Percentiles rank a stretch among this genome's conserved stretches.
Conservation (phyloP, 495 filamentous ascomycete species). For the Sordaria brevicollis region DNA sequence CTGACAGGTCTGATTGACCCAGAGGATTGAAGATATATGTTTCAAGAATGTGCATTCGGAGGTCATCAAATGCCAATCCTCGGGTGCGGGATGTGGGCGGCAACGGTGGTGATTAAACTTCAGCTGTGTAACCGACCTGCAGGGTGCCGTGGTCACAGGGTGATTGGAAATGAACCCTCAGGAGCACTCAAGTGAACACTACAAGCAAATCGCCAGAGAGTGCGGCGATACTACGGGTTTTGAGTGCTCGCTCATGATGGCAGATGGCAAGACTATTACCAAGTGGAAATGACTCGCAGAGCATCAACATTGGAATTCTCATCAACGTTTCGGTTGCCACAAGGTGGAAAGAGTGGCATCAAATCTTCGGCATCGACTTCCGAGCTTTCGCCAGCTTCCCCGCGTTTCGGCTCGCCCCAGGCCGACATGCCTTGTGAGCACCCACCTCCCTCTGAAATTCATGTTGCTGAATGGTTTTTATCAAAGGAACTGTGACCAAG, state of each 20-base stretch:
- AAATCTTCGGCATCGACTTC: not conserved
- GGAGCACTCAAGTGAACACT: not conserved
- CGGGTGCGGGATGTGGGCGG: slow-evolving; percentile 1
- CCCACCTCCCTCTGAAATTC: too few species aligned
- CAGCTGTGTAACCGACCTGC: slow-evolving; percentile 4
- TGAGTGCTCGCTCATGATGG: not conserved
- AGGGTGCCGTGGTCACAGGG: slow-evolving; percentile 12
- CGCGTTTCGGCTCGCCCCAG: not conserved
- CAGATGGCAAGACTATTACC: not conserved
- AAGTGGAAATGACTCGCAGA: not conserved
- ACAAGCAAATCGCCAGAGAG: not conserved
- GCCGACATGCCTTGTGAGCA: not conserved
- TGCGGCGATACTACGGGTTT: not conserved
- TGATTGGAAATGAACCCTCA: not conserved
- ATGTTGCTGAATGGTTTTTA: too few species aligned
- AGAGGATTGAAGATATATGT: not conserved
- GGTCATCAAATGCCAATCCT: not conserved
- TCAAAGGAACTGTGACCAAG: not conserved
- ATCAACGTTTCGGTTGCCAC: not conserved
- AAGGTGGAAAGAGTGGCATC: not conserved
- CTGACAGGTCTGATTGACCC: not conserved
- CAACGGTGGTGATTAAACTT: not conserved
- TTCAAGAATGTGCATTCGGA: not conserved
- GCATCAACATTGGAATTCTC: not conserved
- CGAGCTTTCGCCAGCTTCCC: not conserved